Percentiles rank a stretch among this genome's conserved stretches.
These are phyloP conservation scores for Fomitopsis pinicola DNA, from an alignment of 1,284 basidiomycete genomes.

Conservation along the genomic window DNA sequence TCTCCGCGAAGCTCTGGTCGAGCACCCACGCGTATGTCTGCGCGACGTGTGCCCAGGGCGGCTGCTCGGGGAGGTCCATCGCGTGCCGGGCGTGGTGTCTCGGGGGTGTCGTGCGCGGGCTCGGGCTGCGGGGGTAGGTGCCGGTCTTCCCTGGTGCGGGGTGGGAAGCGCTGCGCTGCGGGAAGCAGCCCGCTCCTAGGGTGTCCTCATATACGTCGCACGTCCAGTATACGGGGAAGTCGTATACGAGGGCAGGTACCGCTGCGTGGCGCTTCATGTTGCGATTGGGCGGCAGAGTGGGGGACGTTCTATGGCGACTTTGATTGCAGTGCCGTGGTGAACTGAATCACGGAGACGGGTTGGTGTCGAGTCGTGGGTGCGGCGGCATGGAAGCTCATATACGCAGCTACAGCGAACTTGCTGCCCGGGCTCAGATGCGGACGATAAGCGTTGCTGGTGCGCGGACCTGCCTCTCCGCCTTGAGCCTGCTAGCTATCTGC, in stretches of 20 bases:
- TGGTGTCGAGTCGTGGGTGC: background rate
- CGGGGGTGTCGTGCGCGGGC: background rate
- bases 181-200: background rate
- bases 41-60: conserved; percentile 35
- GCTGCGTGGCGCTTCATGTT: background rate
- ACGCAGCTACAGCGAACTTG: background rate
- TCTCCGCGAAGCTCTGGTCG: conserved; percentile 44
- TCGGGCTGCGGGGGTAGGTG: background rate
- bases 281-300: background rate
- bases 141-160: background rate
- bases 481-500: conserved; percentile 13
- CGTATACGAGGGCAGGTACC: background rate
- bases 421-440: background rate
- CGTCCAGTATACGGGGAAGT: background rate
- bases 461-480: background rate
- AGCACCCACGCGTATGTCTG: conserved; percentile 52
- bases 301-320: background rate
- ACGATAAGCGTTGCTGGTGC: conserved; percentile 10
- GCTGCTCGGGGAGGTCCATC: conserved; percentile 12
- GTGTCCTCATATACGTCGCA: background rate
- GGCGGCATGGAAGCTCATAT: background rate
- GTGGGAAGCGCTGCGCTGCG: background rate
- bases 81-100: background rate
- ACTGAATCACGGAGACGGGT: background rate
- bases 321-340: background rate